These are phyloP conservation scores for Agroathelia rolfsii DNA, from an alignment of 1,284 basidiomycete genomes.

Conservation along the genomic window DNA sequence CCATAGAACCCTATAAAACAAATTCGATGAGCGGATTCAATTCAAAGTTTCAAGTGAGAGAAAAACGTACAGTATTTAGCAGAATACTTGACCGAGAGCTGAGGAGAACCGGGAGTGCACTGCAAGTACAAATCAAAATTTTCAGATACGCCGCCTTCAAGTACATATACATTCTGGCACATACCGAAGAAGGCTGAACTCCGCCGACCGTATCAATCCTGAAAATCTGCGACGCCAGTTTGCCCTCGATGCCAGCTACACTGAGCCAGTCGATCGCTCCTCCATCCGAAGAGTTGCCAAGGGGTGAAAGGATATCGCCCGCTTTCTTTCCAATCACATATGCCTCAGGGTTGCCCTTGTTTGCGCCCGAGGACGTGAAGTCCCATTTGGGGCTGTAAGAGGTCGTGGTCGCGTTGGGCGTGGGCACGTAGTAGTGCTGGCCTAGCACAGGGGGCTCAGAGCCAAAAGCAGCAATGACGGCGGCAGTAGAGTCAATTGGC, in stretches of 20 bases:
- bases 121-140: slow-evolving; percentile 3
- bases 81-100: slow-evolving; percentile 23
- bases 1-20: slow-evolving; percentile 1
- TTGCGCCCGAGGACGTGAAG: slow-evolving; percentile 18
- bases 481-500: slow-evolving; percentile 2
- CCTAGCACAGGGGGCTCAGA: slow-evolving; percentile 16
- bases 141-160: slow-evolving; percentile 3
- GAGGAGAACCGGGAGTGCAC: slow-evolving; percentile 18
- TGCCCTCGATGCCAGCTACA: slow-evolving; percentile 21
- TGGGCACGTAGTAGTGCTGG: slow-evolving; percentile 23
- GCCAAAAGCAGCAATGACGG: slow-evolving; percentile 4
- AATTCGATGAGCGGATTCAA: slow-evolving; percentile 2
- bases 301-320: slow-evolving; percentile 20
- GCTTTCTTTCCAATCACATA: slow-evolving; percentile 19
- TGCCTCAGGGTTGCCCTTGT: slow-evolving; percentile 15
- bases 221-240: slow-evolving; percentile 26
- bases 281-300: slow-evolving; percentile 17
- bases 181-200: slow-evolving; percentile 28
- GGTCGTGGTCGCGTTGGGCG: slow-evolving; percentile 12
- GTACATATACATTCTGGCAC: slow-evolving; percentile 7
- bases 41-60: not conserved
- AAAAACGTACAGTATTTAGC: slow-evolving; percentile 22
- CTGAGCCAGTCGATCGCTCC: slow-evolving; percentile 33
- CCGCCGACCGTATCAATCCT: slow-evolving; percentile 28
- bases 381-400: slow-evolving; percentile 23